These are phyloP conservation scores for Hibiscus trionum DNA, from an alignment of 345 rosid genomes.

Conservation along the genomic window DNA sequence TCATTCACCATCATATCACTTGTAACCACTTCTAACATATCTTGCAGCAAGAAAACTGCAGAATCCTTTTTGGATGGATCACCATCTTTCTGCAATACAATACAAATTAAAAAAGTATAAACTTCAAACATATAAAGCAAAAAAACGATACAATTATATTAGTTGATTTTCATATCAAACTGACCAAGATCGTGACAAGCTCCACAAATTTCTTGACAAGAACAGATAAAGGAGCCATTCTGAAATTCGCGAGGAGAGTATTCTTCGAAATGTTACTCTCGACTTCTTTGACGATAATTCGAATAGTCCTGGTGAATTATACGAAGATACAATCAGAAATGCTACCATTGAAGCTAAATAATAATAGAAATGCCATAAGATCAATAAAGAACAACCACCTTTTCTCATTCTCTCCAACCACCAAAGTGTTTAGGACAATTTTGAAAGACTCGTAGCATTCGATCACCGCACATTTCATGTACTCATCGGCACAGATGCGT, in stretches of 20 bases:
- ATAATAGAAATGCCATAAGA: no score
- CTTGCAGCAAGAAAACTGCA: conserved; percentile 82
- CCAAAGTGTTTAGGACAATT: conserved; percentile 63
- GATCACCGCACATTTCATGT: conserved; percentile 95
- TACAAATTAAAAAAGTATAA: neutral
- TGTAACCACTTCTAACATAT: conserved; percentile 89
- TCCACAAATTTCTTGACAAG: conserved; percentile 76
- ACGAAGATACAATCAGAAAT: conserved; percentile 1
- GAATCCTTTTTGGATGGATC: conserved; percentile 61
- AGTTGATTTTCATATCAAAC: conserved; percentile 17
- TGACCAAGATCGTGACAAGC: conserved; percentile 85
- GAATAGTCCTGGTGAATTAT: conserved; percentile 58
- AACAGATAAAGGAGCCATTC: conserved; percentile 70
- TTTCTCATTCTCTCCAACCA: conserved; percentile 90
- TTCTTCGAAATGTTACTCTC: conserved; percentile 83
- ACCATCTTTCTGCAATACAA: conserved; percentile 74
- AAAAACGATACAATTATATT: neutral
- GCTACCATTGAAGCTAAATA: neutral
- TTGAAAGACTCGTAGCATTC: conserved; percentile 96
- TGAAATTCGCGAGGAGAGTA: conserved; percentile 77
- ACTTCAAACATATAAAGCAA: conserved; percentile 9
- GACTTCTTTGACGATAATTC: conserved; percentile 81
- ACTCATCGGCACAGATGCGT: conserved; percentile 88
- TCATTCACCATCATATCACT: conserved; percentile 94
- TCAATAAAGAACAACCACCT: conserved; percentile 38